Base-by-base conservation (phyloP, 352 stramenopile species). In the Phytopythium aichiense region DNA sequence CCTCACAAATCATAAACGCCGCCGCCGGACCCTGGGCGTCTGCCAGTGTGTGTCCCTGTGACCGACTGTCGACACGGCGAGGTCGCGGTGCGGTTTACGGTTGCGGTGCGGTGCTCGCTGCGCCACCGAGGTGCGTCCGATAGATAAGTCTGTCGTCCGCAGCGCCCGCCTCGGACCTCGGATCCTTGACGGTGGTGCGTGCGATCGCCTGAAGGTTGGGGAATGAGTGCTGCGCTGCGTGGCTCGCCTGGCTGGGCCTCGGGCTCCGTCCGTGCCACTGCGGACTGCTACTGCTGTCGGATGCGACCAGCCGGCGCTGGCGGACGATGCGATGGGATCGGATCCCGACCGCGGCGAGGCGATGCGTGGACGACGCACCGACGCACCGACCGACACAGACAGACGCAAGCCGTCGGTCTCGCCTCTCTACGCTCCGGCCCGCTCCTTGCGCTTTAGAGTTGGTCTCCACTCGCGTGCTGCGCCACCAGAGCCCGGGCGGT, bases 1-100 rank as follows among this genome's bases (percentile, higher is more conserved):
- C 50, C 33, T 56, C 50, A 18, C 50, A 56, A 42, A 42, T 56
- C 50, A 56, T 56, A 56, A 43, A 56, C 50, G 50, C 33, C 25
- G 20, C 12, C 37, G 16, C 38, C 16, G 38, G 38, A 40, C 35
- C 9, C 8, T 11, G 35, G 12, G 35, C 38, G 12, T 7, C 11
- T 16, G 38, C 18, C 40, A 23, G 43, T 28, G 20, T 28, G 43
- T 28, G 6, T 16, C 7, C 8, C 43, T 28, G n/a, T 49, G 18
- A 5, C 18, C 7, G 43, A 3, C 35, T 40, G 35, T 11, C 35
- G 35, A 40, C 15, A 3, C 35, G 35, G 6, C 12, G 35, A 2
- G 35, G 35, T 40, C 35, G 35, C 35, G 20, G 43, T 50, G 43
- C 6, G 8, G 42, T 22, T 31, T 31, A 31, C 28, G 35, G 35